Base-by-base conservation (phyloP, 2,329 filamentous ascomycete species). In the Colletotrichum sojae region DNA sequence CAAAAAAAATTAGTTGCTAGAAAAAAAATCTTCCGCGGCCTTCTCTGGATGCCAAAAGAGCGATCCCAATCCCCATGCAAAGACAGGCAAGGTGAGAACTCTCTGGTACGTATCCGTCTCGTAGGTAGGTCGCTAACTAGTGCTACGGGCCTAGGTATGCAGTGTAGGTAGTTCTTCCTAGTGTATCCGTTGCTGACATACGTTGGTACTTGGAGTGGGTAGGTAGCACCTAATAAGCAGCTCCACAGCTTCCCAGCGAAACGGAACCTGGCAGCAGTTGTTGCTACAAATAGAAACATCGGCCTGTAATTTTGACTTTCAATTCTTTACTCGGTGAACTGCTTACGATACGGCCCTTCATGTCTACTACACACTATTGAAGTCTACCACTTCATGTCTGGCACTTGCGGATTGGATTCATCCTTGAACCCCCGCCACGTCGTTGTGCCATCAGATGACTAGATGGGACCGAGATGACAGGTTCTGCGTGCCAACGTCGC, bases 231-330 rank as follows among this genome's bases (percentile, higher is more conserved):
- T 46, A 1, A 15, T 4, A 46, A n/a, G n/a, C 2, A 20, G 51
- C 57, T 40, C 63, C 63, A 63, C 51, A 40, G 40, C 54, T 53
- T 60, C 46, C 63, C 56, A 54, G 40, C 63, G 59, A 54, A 40
- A 60, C 27, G 48, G 55, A n/a, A 16, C 16, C 45, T 46, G 45
- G 16, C 16, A 46, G 45, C 45, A 46, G 16, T 8, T 9, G 6
- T 16, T 46, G 45, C 45, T 18, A 46, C 31, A 36, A 36, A 36
- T 36, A 36, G 31, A 36, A 10, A 36, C 31, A 36, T 36, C 10
- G 31, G 31, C 10, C 31, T 36, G 31, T 36, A 8, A 36, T 10
- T 36, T 36, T 36, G 31, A 6, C 9, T 36, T 36, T 36, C 5
- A 9, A 36, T 36, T 36, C 31, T 25, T 25, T 25, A 25, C 22